A percentile compares a stretch with the other conserved stretches of the same genome.
These are phyloP conservation scores for Trametes gibbosa DNA, from an alignment of 768 basidiomycete species.

Conservation along the genomic window DNA sequence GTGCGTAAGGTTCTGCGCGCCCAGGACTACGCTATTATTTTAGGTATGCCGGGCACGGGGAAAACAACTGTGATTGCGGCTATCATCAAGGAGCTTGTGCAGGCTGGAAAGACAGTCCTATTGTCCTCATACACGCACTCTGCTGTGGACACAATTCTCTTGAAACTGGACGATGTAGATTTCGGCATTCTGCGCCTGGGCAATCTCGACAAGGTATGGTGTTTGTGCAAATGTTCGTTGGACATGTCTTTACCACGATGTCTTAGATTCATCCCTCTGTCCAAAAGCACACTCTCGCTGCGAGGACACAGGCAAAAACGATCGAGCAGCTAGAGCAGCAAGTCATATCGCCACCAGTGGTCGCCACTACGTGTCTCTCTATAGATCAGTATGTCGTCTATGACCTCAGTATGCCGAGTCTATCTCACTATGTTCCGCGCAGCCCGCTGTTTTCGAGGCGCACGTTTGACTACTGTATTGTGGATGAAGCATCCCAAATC, in stretches of 20 bases:
- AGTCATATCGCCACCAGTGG: slow-evolving; percentile 85
- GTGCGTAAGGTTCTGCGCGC: slow-evolving; percentile 74
- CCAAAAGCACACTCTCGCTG: slow-evolving; percentile 64
- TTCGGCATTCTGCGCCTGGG: slow-evolving; percentile 83
- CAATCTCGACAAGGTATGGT: slow-evolving; percentile 81
- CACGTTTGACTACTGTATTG: slow-evolving; percentile 93
- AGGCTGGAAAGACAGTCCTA: slow-evolving; percentile 81
- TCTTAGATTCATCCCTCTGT: slow-evolving; percentile 80
- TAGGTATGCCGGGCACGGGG: slow-evolving; percentile 99
- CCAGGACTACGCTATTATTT: slow-evolving; percentile 84
- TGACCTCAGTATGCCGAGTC: too few species aligned
- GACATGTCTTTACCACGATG: not conserved
- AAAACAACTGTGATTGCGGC: slow-evolving; percentile 95
- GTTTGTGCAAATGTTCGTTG: too few species aligned
- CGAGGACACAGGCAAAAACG: slow-evolving; percentile 52
- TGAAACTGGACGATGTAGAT: slow-evolving; percentile 67
- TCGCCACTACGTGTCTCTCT: slow-evolving; percentile 93
- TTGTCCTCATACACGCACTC: slow-evolving; percentile 96
- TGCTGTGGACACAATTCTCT: slow-evolving; percentile 94
- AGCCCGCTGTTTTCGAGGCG: slow-evolving; percentile 85
- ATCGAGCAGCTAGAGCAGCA: slow-evolving; percentile 83
- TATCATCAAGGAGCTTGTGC: slow-evolving; percentile 77
- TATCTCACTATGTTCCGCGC: not conserved
- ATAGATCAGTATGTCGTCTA: slow-evolving; percentile 79
- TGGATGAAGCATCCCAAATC: slow-evolving; percentile 98